A percentile compares a stretch with the other conserved stretches of the same genome.
Conservation (phyloP, 2,329 filamentous ascomycete genomes). For the Ascosphaera apis region DNA sequence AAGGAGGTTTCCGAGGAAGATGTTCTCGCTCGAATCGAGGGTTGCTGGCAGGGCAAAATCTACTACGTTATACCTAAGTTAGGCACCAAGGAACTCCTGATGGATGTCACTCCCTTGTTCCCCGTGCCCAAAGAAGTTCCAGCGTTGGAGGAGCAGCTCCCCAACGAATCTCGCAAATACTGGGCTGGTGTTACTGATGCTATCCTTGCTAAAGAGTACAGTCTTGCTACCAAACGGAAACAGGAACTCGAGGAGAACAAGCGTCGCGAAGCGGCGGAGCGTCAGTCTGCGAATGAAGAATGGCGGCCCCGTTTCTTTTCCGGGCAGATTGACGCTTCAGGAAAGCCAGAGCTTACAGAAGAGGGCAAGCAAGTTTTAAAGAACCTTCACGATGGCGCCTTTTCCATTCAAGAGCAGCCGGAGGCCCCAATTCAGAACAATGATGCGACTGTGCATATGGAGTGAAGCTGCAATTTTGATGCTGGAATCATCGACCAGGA, state of each 20-base stretch:
- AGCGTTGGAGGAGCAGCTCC: constrained; percentile 52
- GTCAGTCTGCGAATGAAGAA: constrained; percentile 42
- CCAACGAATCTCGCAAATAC: constrained; percentile 72
- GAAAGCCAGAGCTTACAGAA: constrained; percentile 37
- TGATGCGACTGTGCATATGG: no score
- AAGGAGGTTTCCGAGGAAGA: constrained; percentile 74
- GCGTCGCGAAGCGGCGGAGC: constrained; percentile 58
- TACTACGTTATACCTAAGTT: constrained; percentile 31
- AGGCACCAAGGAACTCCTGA: constrained; percentile 42
- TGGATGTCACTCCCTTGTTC: constrained; percentile 66
- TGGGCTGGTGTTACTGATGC: constrained; percentile 77
- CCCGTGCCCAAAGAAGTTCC: constrained; percentile 62
- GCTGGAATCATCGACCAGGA: no score
- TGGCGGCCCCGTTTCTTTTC: constrained; percentile 85
- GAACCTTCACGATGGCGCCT: constrained; percentile 30
- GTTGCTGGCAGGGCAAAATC: constrained; percentile 59
- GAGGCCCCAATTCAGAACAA: no score
- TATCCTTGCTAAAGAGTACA: constrained; percentile 62
- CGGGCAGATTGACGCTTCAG: constrained; percentile 32
- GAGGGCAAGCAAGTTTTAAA: constrained; percentile 36
- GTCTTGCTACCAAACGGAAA: constrained; percentile 65
- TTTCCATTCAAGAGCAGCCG: constrained; percentile 23
- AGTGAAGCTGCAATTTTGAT: no score
- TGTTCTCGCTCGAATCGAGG: constrained; percentile 58
- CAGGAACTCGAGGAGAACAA: constrained; percentile 80